Evolutionary conservation across 352 stramenopile species (phyloP).

Genomic region (Paralagenidium karlingii): DNA sequence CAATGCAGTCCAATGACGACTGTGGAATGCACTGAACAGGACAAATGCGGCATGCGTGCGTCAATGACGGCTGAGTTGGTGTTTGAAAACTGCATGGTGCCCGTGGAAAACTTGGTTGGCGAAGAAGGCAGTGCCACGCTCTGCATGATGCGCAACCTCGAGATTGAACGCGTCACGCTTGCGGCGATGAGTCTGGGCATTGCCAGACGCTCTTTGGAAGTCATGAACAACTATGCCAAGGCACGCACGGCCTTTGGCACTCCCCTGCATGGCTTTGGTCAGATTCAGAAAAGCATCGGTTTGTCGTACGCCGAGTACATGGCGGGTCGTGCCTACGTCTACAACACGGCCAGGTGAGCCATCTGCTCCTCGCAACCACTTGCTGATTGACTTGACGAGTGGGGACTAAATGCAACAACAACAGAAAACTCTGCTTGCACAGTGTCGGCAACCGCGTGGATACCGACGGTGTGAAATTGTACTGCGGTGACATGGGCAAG

Average conservation of each 20-base stretch:
- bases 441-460: constrained; percentile 93
- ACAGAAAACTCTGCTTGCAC: constrained; percentile 88
- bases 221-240: constrained; percentile 91
- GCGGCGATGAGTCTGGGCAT: constrained; percentile 96
- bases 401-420: neutral
- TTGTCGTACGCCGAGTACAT: constrained; percentile 98
- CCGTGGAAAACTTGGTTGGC: constrained; percentile 88
- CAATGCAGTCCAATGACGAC: neutral
- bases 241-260: constrained; percentile 89
- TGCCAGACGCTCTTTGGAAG: constrained; percentile 91
- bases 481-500: constrained; percentile 96
- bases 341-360: constrained; percentile 90
- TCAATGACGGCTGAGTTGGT: constrained; percentile 97
- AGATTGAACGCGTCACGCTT: constrained; percentile 97
- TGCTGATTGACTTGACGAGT: neutral
- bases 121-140: constrained; percentile 60
- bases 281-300: constrained; percentile 96
- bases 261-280: constrained; percentile 81
- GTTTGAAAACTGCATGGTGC: constrained; percentile 95
- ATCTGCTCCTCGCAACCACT: too few species aligned
- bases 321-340: constrained; percentile 94
- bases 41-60: constrained; percentile 97
- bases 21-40: constrained; percentile 11
- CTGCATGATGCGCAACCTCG: constrained; percentile 96
- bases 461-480: constrained; percentile 98